These are phyloP conservation scores for Phytophthora nicotianae DNA, from an alignment of 352 stramenopile genomes.

Conservation along the genomic window DNA sequence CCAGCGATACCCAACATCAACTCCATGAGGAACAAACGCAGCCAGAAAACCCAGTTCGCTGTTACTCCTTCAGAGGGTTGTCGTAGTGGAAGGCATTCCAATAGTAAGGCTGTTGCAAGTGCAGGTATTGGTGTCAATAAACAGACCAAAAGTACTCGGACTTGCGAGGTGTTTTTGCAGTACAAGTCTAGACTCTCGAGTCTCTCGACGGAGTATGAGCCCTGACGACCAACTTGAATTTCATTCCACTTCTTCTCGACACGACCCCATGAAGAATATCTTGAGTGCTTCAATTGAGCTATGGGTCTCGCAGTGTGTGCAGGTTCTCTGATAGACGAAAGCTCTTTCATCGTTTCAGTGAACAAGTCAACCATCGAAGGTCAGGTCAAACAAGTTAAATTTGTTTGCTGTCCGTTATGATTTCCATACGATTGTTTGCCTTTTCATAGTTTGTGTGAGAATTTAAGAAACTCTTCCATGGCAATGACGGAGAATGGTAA, in stretches of 20 bases:
- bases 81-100: constrained; percentile 1
- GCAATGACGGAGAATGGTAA: too few relatives aligned
- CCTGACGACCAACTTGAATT: constrained; percentile 7
- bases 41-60: constrained; percentile 4
- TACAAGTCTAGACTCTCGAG: constrained; percentile 6
- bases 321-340: background rate
- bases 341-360: background rate
- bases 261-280: background rate
- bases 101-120: background rate
- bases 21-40: background rate
- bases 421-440: too few relatives aligned
- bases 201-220: constrained; percentile 1
- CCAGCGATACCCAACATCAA: background rate
- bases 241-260: constrained; percentile 5
- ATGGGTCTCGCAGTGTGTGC: background rate
- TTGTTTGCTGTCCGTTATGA: too few relatives aligned
- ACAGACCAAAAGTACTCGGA: constrained; percentile 1
- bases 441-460: too few relatives aligned
- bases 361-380: too few relatives aligned
- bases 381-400: too few relatives aligned
- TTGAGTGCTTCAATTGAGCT: background rate
- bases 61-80: background rate
- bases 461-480: too few relatives aligned
- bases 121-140: constrained; percentile 2
- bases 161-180: constrained; percentile 2